Evolutionary conservation across 106 monocot genomes (phyloP), one percentile per base, ranked within the genome.

Genomic region (Phalaenopsis equestris): DNA sequence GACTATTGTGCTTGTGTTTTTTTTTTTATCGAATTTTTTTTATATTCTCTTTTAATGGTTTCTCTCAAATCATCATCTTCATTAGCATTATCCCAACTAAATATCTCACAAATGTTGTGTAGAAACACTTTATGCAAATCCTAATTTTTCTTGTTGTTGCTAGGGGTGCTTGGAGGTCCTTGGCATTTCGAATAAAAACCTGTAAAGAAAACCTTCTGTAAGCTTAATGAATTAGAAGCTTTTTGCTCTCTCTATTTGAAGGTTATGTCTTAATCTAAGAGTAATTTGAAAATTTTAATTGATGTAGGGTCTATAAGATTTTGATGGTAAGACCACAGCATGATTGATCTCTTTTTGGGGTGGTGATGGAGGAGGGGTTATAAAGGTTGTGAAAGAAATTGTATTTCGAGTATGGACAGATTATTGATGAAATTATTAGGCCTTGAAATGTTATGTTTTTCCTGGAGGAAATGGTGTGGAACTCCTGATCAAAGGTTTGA

Each of bases 21-120:
- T 42, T 79, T 58, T 58, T 17, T 36, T 24, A 74, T 82, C 77
- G n/a, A 70, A 70, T 70, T 70, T 70, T 3, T 39, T 1, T 70
- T 14, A 70, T 70, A 4, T 37, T 38, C 39, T 70, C 39, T 61
- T 21, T 61, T 4, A n/a, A 3, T n/a, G n/a, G 30, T 61, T 5
- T 21, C 56, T 56, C 56, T 56, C n/a, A 61, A 61, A 21, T 61
- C 21, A 61, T 61, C 61, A 61, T 61, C 61, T n/a, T 61, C 61
- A 61, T 4, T 61, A n/a, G 61, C 61, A 2, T 61, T 61, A 61
- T 61, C 18, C n/a, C 52, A 52, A 52, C 10, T 52, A 52, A 12
- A 12, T 12, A 52, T 52, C 52, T 12, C 52, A 52, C 52, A 52
- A 10, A 52, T 52, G 52, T 52, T 52, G 8, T 12, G 14, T 12